Evolutionary conservation across 805 yeast species (phyloP), one percentile per base, ranked within the genome.

Genomic region (Kurtzmaniella cleridarum): DNA sequence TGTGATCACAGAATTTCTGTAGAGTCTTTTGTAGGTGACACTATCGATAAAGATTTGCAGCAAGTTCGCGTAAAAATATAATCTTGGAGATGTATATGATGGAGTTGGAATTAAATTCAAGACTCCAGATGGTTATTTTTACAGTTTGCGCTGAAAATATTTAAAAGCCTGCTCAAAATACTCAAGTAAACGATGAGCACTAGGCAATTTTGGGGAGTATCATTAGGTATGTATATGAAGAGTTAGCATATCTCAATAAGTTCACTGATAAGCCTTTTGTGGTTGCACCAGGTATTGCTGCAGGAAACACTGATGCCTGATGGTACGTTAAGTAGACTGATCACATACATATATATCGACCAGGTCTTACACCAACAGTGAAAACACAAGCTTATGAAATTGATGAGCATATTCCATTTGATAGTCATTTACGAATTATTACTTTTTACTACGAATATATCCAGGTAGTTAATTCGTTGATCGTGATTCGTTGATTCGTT

Each of bases 221-320:
- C 7, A 52, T 61, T 10, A 55, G 72, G 35, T 71, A 68, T 38
- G 53, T 66, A 10, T 59, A 59, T 38, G 72, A 67, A 45, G 69
- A 68, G 30, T 38, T 67, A 30, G 59, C 62, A 11, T 55, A 54
- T 42, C 39, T 45, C 3, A 45, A 38, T 13, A 24, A 30, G 16
- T 41, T 20, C 15, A 34, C 39, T 10, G 46, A 31, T 11, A 34
- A 31, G 27, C 54, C 55, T 7, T 43, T 65, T 9, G 49, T 71
- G 31, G 71, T 78, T 15, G 67, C 81, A 2, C 84, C 87, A 3
- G 64, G 73, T 13, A 51, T 81, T 30, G 73, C 76, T 66, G 64
- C 81, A 2, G 86, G 81, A 14, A 80, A 80, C 56, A 81, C 88
- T 2, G 87, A 81, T 50, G 81, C 86, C 5, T 57, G 62, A 35